Evolutionary conservation across 768 basidiomycete species (phyloP).

Genomic region (Tubosaeta sp.): DNA sequence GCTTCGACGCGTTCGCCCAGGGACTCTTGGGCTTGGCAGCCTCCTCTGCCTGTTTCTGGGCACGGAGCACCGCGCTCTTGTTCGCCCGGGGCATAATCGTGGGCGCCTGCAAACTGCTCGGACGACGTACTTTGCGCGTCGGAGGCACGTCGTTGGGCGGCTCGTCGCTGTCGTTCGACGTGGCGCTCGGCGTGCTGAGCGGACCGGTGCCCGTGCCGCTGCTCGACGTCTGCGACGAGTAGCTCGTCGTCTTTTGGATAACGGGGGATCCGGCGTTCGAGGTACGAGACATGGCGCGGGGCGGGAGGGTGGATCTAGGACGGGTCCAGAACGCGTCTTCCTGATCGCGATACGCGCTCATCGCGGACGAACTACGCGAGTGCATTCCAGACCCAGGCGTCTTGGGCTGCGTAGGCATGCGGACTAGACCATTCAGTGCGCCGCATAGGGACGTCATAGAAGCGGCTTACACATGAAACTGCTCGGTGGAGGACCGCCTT

Average conservation of each 20-base stretch:
- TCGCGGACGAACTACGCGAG: conserved; percentile 42
- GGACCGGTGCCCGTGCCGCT: conserved; percentile 24
- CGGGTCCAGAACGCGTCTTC: conserved; percentile 11
- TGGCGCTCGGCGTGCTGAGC: conserved; percentile 25
- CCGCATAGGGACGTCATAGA: not conserved
- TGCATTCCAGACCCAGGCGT: conserved; percentile 33
- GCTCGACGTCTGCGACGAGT: conserved; percentile 25
- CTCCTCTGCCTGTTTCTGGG: conserved; percentile 53
- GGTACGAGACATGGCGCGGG: conserved; percentile 43
- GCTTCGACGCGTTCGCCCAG: conserved; percentile 30
- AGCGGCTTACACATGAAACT: conserved; percentile 66
- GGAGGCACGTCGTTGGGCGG: conserved; percentile 17
- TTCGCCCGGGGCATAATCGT: conserved; percentile 67
- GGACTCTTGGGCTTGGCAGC: conserved; percentile 31
- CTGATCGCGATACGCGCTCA: conserved; percentile 26
- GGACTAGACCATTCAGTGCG: conserved; percentile 33
- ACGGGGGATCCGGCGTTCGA: conserved; percentile 20
- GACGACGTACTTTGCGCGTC: conserved; percentile 41
- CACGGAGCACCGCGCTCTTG: conserved; percentile 66
- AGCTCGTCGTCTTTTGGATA: conserved; percentile 18
- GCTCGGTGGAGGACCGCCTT: conserved; percentile 50
- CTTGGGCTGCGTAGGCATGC: conserved; percentile 39
- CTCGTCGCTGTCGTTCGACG: conserved; percentile 23
- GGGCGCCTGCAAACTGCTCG: conserved; percentile 55
- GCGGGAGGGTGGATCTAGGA: conserved; percentile 19